Evolutionary conservation across 331 rosid genomes (phyloP).

Genomic region (Cydonia oblonga): DNA sequence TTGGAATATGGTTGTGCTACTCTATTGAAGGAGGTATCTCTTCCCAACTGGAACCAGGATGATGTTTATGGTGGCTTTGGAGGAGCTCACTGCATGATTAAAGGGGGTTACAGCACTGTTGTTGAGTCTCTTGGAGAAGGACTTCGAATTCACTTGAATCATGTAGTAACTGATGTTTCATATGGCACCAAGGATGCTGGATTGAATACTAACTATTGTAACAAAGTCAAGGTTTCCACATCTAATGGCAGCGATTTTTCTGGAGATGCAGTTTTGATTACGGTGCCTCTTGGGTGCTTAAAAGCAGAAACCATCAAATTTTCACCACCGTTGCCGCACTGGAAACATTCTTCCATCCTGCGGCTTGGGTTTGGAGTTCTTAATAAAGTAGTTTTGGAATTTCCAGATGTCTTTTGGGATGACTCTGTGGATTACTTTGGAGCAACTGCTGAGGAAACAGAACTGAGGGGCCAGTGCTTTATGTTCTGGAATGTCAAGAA

Average conservation of each 20-base stretch:
- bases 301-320: constrained; percentile 82
- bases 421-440: constrained; percentile 98
- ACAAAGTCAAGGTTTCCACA: constrained; percentile 64
- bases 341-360: constrained; percentile 81
- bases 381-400: constrained; percentile 84
- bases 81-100: constrained; percentile 99
- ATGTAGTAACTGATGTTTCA: constrained; percentile 68
- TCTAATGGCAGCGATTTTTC: constrained; percentile 59
- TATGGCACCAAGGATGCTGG: constrained; percentile 42
- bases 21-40: constrained; percentile 80
- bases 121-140: constrained; percentile 93
- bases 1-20: constrained; percentile 99
- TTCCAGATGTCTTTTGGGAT: constrained; percentile 94
- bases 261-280: constrained; percentile 85
- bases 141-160: constrained; percentile 55
- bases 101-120: constrained; percentile 89
- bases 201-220: constrained; percentile 13
- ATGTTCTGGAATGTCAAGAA: constrained; percentile 98
- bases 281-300: constrained; percentile 96
- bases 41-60: constrained; percentile 98
- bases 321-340: constrained; percentile 85
- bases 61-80: constrained; percentile 99
- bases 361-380: constrained; percentile 98
- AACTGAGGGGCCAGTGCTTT: constrained; percentile 84
- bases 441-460: constrained; percentile 91